Evolutionary conservation across 106 monocot species (phyloP), one percentile per base, ranked within the genome.

Genomic region (Chionographis japonica): DNA sequence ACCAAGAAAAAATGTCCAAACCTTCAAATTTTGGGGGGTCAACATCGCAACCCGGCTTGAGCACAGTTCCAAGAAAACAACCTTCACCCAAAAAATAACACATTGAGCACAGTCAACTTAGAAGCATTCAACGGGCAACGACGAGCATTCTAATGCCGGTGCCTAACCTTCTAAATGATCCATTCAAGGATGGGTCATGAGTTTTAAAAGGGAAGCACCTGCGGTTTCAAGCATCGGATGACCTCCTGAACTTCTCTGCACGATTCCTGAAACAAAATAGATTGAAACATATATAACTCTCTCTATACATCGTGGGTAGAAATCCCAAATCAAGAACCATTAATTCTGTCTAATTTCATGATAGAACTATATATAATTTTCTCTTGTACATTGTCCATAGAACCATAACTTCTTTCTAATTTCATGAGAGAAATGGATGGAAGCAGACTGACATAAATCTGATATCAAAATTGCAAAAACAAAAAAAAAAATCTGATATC

Each of bases 51-150:
- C 60, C 14, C 97, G 89, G 71, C 85, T 89, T 12, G 84, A 39
- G 58, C 97, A 97, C 66, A 97, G 73, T 74, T 97, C 97, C 76
- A 97, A 87, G 83, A 97, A 97, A 39, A 97, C 92, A 68, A 79
- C 92, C 97, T 97, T 40, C 53, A 57, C 14, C 3, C 2, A 35
- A 72, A 27, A 50, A 58, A 68, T 52, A 8, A 4, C 1, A 38
- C 8, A 50, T 40, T 2, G 49, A 52, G 9, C n/a, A 56, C 12
- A 40, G 7, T 9, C 42, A n/a, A 61, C 12, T 66, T 55, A 37
- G 13, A 16, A 41, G 14, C 54, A 38, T 12, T 54, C 12, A 12
- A 15, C 40, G 27, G 0, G 8, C 13, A 69, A 37, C 35, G 37
- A 11, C 4, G n/a, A 60, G 51, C 43, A 40, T 55, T 66, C 7